Evolutionary conservation across 148 eudicot genomes (phyloP).

Genomic region (Silene latifolia): DNA sequence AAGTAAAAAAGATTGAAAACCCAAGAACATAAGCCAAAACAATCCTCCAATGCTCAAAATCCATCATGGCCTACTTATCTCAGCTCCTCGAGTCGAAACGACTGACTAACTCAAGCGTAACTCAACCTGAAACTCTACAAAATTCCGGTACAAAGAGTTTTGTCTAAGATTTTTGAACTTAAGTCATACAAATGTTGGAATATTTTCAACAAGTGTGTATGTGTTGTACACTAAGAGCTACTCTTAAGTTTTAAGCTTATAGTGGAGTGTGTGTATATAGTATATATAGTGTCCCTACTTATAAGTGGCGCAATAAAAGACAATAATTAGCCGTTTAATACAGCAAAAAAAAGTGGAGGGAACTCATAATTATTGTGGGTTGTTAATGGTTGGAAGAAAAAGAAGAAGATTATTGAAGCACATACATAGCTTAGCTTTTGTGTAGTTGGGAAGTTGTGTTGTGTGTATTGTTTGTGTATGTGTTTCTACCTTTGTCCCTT

Average conservation of each 20-base stretch:
- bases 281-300: conserved; percentile 8
- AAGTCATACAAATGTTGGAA: no score
- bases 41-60: conserved; percentile 15
- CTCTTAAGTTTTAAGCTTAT: not conserved
- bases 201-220: not conserved
- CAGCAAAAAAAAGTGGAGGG: conserved; percentile 11
- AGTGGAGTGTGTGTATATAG: not conserved
- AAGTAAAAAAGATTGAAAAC: conserved; percentile 20
- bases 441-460: conserved; percentile 15
- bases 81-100: not conserved
- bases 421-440: conserved; percentile 4
- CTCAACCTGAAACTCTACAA: not conserved
- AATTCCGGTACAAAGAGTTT: not conserved
- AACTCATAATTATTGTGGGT: conserved; percentile 24
- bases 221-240: not conserved
- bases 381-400: conserved; percentile 23
- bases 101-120: no score
- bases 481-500: conserved; percentile 11
- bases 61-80: conserved; percentile 11
- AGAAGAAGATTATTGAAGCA: not conserved
- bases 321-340: conserved; percentile 11
- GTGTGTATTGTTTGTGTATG: not conserved
- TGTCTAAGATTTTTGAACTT: not conserved
- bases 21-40: conserved; percentile 25
- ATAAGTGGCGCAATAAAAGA: not conserved